Conservation (phyloP, 1,284 basidiomycete species). For the Spongiforma sp. region DNA sequence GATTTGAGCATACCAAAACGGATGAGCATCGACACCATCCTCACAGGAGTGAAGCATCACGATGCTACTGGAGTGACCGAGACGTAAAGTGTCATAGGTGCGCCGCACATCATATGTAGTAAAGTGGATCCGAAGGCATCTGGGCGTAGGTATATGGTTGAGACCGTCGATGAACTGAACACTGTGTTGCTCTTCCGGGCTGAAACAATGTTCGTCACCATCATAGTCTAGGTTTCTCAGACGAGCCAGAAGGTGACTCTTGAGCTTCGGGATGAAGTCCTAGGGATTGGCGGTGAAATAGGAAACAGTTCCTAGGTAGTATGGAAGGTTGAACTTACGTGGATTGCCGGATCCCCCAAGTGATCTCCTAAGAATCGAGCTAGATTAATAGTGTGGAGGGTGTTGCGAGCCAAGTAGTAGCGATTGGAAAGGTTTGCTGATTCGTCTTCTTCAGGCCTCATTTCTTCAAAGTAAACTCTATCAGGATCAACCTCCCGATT, state of each 20-base stretch:
- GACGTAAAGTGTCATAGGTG: slow-evolving; percentile 25
- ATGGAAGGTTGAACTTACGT: too few species aligned
- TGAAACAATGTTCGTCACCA: slow-evolving; percentile 2
- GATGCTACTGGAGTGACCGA: slow-evolving; percentile 13
- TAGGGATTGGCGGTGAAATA: too few species aligned
- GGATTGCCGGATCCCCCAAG: neutral
- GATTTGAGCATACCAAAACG: slow-evolving; percentile 31
- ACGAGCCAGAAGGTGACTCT: slow-evolving; percentile 19
- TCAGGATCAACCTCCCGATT: neutral
- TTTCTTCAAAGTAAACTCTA: neutral
- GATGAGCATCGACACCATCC: slow-evolving; percentile 12
- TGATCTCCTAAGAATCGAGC: neutral
- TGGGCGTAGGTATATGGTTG: neutral
- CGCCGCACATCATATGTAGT: slow-evolving; percentile 39
- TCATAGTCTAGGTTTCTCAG: slow-evolving; percentile 12
- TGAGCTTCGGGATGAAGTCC: slow-evolving; percentile 24
- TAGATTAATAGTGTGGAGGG: neutral
- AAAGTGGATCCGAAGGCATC: slow-evolving; percentile 30
- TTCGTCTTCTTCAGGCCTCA: neutral
- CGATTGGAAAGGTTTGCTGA: neutral
- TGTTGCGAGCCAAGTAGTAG: neutral
- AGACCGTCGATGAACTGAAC: neutral
- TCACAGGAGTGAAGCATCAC: slow-evolving; percentile 18
- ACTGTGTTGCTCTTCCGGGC: neutral
- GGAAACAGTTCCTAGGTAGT: neutral